These are phyloP conservation scores for Emergomyces pasteurianus DNA, from an alignment of 2,329 filamentous ascomycete species.

Conservation along the genomic window DNA sequence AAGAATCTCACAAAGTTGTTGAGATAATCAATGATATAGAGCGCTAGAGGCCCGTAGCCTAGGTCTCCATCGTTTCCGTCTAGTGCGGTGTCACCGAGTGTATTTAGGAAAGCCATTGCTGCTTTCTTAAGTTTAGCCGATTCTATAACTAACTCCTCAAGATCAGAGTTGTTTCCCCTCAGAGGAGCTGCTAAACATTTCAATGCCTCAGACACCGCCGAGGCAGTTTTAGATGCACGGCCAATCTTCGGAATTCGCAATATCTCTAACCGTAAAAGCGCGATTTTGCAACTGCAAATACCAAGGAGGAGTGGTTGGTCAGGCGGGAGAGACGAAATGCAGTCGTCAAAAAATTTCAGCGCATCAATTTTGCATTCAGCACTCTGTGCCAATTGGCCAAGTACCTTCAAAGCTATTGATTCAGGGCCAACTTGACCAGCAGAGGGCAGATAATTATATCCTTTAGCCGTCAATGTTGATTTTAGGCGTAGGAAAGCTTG, in stretches of 20 bases:
- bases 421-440: conserved; percentile 16
- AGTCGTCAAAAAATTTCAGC: conserved; percentile 23
- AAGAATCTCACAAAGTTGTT: conserved; percentile 30
- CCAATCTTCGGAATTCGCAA: conserved; percentile 16
- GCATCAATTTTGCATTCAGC: conserved; percentile 29
- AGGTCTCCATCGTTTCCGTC: conserved; percentile 8
- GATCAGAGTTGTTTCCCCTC: conserved; percentile 27
- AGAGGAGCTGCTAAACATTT: conserved; percentile 24
- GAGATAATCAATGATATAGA: conserved; percentile 25
- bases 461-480: conserved; percentile 17
- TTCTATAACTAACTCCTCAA: conserved; percentile 35
- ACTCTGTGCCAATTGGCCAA: conserved; percentile 31
- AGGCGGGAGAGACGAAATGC: conserved; percentile 19
- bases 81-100: conserved; percentile 13
- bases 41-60: conserved; percentile 9
- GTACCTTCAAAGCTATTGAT: conserved; percentile 22
- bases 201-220: conserved; percentile 23
- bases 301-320: conserved; percentile 24
- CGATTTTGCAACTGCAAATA: conserved; percentile 29
- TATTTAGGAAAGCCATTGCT: conserved; percentile 20
- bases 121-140: conserved; percentile 32
- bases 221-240: conserved; percentile 11
- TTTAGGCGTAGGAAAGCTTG: conserved; percentile 27
- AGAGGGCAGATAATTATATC: conserved; percentile 15
- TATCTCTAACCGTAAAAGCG: conserved; percentile 25